Evolutionary conservation across 441 rosid genomes (phyloP), one percentile per base, ranked within the genome.

Genomic region (Pelargonium australe): DNA sequence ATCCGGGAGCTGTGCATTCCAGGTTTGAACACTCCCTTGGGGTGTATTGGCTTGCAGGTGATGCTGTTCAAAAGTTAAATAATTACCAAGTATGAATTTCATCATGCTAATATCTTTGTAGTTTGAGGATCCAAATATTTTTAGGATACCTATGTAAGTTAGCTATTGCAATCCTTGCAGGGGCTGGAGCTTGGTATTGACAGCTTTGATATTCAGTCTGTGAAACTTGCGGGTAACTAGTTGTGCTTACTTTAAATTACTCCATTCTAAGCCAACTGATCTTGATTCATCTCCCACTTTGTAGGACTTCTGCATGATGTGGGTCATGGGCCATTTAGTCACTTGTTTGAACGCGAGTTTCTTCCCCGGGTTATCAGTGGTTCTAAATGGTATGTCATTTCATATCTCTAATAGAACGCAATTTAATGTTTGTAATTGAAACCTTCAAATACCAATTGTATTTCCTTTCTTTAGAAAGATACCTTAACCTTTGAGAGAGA

Each of bases 271-370:
- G 19, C n/a, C 17, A 53, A 41, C 10, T 7, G 20, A 45, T 8
- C 20, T 41, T 75, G 5, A 53, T 70, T 14, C 37, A 69, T 37
- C 43, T 31, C 66, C 31, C n/a, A 28, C 34, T 53, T n/a, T 69
- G 65, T 72, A 85, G 95, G 95, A 77, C 79, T 89, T 14, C 76
- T 89, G 76, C 95, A 89, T 80, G 95, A 89, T 84, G 83, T 89
- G 76, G 95, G 95, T 60, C 95, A 89, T 77, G 95, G 95, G 40
- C 91, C 95, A 49, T 89, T 86, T 78, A 86, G 91, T 75, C 91
- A 86, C 85, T 40, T 80, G 77, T 89, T 89, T 77, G 95, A 89
- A 80, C 77, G 77, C 10, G 86, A 64, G 47, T 85, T 86, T 77
- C 85, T 89, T 67, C 91, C 87, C 5, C 80, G 25, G 53, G 80